These are phyloP conservation scores for Ogataea pilisensis DNA, from an alignment of 805 yeast genomes.

Conservation along the genomic window DNA sequence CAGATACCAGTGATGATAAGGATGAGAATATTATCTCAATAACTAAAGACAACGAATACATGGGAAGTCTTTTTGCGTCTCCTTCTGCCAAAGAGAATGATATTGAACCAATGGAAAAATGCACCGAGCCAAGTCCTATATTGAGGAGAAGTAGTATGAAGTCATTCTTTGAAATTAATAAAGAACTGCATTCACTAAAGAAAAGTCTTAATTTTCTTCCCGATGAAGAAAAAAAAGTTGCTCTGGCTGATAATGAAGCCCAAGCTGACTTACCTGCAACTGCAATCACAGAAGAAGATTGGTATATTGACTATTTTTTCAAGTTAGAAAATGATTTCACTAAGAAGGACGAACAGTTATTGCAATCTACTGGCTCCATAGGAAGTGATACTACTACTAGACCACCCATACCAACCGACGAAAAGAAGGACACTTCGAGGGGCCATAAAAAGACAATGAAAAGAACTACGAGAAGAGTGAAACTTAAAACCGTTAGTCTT, in stretches of 20 bases:
- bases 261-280: too few species aligned
- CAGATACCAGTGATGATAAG: slow-evolving; percentile 2
- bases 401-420: slow-evolving; percentile 1
- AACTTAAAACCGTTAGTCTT: slow-evolving; percentile 37
- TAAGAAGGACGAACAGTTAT: slow-evolving; percentile 1
- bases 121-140: slow-evolving; percentile 31
- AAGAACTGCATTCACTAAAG: slow-evolving; percentile 39
- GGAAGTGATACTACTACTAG: slow-evolving; percentile 2
- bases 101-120: background rate
- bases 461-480: slow-evolving; percentile 48
- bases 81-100: background rate
- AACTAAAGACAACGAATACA: background rate
- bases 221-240: slow-evolving; percentile 13
- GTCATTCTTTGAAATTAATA: slow-evolving; percentile 42
- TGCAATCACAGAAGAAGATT: slow-evolving; percentile 9
- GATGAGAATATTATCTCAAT: background rate
- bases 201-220: slow-evolving; percentile 13
- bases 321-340: background rate
- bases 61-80: background rate
- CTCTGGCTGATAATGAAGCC: too few species aligned
- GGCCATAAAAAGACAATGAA: slow-evolving; percentile 43
- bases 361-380: background rate
- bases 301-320: slow-evolving; percentile 1
- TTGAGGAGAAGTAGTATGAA: slow-evolving; percentile 23
- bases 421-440: slow-evolving; percentile 9